phyloP scores from a whole-genome alignment of 1,284 basidiomycete genomes.

The Fomitopsis pinicola region DNA sequence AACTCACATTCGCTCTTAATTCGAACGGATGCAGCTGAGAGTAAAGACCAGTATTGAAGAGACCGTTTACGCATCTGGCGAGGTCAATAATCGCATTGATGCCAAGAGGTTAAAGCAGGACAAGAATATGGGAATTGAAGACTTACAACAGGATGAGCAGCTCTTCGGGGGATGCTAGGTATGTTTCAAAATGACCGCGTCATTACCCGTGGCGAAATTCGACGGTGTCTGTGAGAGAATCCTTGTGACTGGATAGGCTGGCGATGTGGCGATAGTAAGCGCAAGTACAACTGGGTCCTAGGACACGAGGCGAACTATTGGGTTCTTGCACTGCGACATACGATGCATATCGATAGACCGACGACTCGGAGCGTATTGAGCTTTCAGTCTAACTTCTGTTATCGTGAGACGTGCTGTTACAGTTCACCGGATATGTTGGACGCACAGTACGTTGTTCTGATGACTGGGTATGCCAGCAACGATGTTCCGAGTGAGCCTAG shows the following conservation, averaged over 20 bases:
- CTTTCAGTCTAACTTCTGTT: conserved; percentile 55
- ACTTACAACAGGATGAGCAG: conserved; percentile 68
- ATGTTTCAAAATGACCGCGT: conserved; percentile 49
- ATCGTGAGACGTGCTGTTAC: not conserved
- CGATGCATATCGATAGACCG: conserved; percentile 65
- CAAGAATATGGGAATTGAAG: not conserved
- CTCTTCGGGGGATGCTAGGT: conserved; percentile 66
- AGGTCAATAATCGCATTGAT: conserved; percentile 51
- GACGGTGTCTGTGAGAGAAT: conserved; percentile 68
- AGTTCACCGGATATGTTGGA: not conserved
- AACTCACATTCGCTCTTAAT: conserved; percentile 48
- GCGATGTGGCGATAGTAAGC: not conserved
- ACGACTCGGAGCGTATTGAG: conserved; percentile 46
- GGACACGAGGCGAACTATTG: conserved; percentile 37
- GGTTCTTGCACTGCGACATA: conserved; percentile 56
- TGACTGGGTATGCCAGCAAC: conserved; percentile 64
- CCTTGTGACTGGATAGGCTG: conserved; percentile 54
- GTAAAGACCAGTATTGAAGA: conserved; percentile 67
- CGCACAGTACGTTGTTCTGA: conserved; percentile 60
- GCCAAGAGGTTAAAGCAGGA: not conserved
- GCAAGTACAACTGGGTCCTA: not conserved
- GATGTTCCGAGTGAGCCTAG: conserved; percentile 73
- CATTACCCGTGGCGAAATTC: conserved; percentile 71
- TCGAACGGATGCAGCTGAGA: conserved; percentile 64
- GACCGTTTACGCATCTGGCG: conserved; percentile 59